phyloP scores from a whole-genome alignment of 441 rosid species.

The Populus hybrid region DNA sequence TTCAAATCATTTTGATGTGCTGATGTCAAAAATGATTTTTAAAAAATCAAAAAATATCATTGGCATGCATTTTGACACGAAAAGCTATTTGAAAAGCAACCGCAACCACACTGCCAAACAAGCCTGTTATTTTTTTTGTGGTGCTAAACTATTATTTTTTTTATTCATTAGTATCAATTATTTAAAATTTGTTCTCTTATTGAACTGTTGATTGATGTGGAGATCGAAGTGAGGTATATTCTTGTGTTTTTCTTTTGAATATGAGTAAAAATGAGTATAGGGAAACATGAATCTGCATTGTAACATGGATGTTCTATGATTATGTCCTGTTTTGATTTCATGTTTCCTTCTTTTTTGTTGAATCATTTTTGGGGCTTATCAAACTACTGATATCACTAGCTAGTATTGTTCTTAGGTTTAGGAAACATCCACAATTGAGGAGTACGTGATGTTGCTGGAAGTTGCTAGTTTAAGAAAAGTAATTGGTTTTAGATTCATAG shows the following conservation, averaged over 20 bases:
- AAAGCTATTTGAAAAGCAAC: too few relatives aligned
- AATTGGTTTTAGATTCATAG: not conserved
- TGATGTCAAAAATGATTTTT: too few relatives aligned
- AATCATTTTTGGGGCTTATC: not conserved
- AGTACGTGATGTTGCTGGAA: not conserved
- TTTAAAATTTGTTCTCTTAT: not conserved
- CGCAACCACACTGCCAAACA: too few relatives aligned
- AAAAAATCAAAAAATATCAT: too few relatives aligned
- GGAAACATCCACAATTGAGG: not conserved
- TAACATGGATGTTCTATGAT: not conserved
- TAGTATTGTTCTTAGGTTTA: not conserved
- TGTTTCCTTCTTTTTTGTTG: not conserved
- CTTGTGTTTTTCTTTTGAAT: not conserved
- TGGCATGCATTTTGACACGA: too few relatives aligned
- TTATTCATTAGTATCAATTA: slow-evolving; percentile 1
- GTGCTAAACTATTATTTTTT: not conserved
- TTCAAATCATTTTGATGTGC: too few relatives aligned
- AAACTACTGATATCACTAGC: not conserved
- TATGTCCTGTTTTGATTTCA: not conserved
- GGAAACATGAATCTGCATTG: not conserved
- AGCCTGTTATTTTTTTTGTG: too few relatives aligned
- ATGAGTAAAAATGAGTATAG: not conserved
- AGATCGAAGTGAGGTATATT: not conserved
- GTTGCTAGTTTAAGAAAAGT: not conserved
- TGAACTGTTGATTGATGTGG: not conserved